These are phyloP conservation scores for Magnusiomyces magnusii DNA, from an alignment of 1,139 yeast genomes.

Conservation along the genomic window DNA sequence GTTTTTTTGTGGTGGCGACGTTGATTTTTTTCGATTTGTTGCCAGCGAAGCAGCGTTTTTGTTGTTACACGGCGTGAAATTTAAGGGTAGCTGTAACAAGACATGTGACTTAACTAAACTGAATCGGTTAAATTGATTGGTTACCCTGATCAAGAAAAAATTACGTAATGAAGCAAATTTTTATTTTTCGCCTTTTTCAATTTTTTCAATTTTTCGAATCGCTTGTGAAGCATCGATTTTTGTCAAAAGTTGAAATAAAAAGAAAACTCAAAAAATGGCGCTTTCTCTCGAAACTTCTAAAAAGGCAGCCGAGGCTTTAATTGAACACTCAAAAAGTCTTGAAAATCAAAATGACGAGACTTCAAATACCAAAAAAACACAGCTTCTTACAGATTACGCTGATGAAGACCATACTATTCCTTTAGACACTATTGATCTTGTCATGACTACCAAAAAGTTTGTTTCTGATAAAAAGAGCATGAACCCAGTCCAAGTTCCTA, in stretches of 20 bases:
- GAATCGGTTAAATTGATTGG: too few relatives aligned
- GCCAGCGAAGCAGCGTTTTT: background rate
- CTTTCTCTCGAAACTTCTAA: constrained; percentile 21
- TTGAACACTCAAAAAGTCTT: constrained; percentile 26
- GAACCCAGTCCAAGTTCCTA: constrained; percentile 58
- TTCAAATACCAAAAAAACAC: constrained; percentile 19
- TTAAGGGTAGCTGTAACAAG: too few relatives aligned
- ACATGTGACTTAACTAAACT: too few relatives aligned
- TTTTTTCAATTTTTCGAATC: background rate
- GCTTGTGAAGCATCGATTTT: background rate
- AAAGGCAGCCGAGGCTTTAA: constrained; percentile 34
- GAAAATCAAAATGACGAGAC: constrained; percentile 11
- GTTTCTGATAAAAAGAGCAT: constrained; percentile 55
- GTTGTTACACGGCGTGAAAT: too few relatives aligned
- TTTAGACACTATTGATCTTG: constrained; percentile 40
- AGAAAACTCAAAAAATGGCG: background rate
- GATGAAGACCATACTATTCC: constrained; percentile 31
- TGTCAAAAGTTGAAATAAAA: background rate
- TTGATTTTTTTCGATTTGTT: background rate
- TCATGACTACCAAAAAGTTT: constrained; percentile 57
- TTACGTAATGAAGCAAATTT: too few relatives aligned
- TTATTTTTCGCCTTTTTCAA: too few relatives aligned
- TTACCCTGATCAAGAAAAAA: too few relatives aligned
- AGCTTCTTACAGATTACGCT: constrained; percentile 51
- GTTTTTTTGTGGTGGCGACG: background rate